phyloP scores from a whole-genome alignment of 306 rosid species.

The Purshia tridentata region DNA sequence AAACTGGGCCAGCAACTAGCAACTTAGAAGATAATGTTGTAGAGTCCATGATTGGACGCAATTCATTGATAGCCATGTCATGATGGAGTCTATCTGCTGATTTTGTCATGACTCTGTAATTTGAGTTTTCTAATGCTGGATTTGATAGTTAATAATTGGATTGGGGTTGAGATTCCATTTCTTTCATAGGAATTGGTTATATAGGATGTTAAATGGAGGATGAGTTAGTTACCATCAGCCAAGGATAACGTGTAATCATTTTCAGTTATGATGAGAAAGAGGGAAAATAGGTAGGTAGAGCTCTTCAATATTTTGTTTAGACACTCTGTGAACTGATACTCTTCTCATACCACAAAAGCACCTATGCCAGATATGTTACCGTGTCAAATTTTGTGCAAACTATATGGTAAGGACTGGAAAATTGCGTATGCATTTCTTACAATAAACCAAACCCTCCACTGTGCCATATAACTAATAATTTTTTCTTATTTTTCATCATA shows the following conservation, averaged over 20 bases:
- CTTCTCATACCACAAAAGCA: not conserved
- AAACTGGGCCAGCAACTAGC: not conserved
- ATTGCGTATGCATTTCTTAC: not conserved
- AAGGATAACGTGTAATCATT: not conserved
- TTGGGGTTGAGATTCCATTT: not conserved
- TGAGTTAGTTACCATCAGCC: not conserved
- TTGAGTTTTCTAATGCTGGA: slow-evolving; percentile 12
- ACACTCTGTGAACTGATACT: not conserved
- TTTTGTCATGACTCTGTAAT: not conserved
- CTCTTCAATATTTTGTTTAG: not conserved
- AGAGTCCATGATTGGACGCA: not conserved
- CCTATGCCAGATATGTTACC: not conserved
- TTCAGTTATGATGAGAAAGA: not conserved
- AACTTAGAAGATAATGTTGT: not conserved
- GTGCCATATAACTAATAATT: not conserved
- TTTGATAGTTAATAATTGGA: slow-evolving; percentile 7
- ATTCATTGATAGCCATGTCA: not conserved
- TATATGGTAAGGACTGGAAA: not conserved
- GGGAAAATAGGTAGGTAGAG: not conserved
- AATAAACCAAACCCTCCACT: not conserved
- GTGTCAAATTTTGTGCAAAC: not conserved
- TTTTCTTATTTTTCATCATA: slow-evolving; percentile 3
- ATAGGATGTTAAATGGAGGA: not conserved
- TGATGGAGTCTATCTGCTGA: not conserved
- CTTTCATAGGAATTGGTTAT: not conserved